Evolutionary conservation across 2,329 filamentous ascomycete genomes (phyloP), one percentile per base, ranked within the genome.

Genomic region (Chaetomium strumarium): DNA sequence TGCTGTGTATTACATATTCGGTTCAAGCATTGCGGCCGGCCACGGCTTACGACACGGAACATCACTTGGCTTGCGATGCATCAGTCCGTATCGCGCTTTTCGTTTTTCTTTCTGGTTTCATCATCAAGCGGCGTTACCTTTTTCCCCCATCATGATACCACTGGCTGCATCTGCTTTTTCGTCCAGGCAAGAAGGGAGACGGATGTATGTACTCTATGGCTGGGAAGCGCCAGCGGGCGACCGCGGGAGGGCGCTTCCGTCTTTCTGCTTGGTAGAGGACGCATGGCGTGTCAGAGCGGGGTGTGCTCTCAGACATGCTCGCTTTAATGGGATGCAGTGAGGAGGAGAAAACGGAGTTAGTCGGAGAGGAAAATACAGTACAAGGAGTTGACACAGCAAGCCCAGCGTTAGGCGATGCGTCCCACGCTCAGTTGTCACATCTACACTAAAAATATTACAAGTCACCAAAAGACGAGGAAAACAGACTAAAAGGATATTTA

Each of bases 101-200:
- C 8, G 1, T 13, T 36, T 41, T 31, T 30, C 6, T 19, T 51
- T 43, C 40, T 49, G 14, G 42, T 31, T 48, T 42, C 10, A 40
- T 44, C 45, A 49, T 49, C 29, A 37, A 53, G 42, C 53, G 55
- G 57, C 51, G 57, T 58, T 51, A 44, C 48, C 14, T 38, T 51
- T 44, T 16, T 50, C 40, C 38, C 52, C 42, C 47, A 55, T 54
- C 38, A 61, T 61, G 60, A 62, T 62, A 62, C 60, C 60, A 62
- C 50, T 55, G 59, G 56, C 43, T 58, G 56, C 53, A 51, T 56
- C 53, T 54, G 14, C 24, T 49, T 53, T 51, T 31, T 6, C 3
- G 37, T 20, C 29, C 24, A 30, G n/a, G 24, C 17, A 47, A 43
- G 19, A 46, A 52, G 19, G 47, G 48, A 19, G 42, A 7, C 14